Percentiles rank a stretch among this genome's conserved stretches.
Conservation (phyloP, 495 filamentous ascomycete species). For the Rusavskia elegans region DNA sequence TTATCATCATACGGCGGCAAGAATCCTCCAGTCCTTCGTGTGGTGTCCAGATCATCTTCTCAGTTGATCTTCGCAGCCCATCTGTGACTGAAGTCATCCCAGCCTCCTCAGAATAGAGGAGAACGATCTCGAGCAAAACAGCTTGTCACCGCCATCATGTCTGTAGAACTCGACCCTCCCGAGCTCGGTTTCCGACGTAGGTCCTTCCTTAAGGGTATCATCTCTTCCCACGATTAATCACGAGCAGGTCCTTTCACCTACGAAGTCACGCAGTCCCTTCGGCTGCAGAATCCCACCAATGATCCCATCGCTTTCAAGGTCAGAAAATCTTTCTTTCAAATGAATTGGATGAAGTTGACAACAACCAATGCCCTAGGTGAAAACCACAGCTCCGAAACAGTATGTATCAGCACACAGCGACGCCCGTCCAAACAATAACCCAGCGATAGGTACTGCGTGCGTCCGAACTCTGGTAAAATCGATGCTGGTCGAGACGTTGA, state of each 20-base stretch:
- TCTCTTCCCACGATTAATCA: constrained; percentile 1
- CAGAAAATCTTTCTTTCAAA: constrained; percentile 13
- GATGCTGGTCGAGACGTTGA: constrained; percentile 76
- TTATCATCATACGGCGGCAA: too few species aligned
- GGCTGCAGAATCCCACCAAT: constrained; percentile 60
- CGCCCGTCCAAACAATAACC: constrained; percentile 11
- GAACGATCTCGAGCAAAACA: too few species aligned
- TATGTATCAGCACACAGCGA: constrained; percentile 30
- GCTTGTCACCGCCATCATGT: constrained; percentile 43
- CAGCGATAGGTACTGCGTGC: constrained; percentile 72
- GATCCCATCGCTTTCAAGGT: constrained; percentile 94
- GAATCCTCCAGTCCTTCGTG: too few species aligned
- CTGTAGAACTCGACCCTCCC: constrained; percentile 75
- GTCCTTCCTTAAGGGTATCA: neutral
- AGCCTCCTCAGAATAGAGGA: too few species aligned
- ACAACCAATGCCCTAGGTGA: constrained; percentile 45
- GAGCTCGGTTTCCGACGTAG: constrained; percentile 90
- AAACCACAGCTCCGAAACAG: constrained; percentile 98
- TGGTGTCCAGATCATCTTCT: too few species aligned
- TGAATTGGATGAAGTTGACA: neutral
- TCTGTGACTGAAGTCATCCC: too few species aligned
- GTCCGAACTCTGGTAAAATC: constrained; percentile 91
- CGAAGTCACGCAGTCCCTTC: constrained; percentile 73
- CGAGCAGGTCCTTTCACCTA: constrained; percentile 72
- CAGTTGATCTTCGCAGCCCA: too few species aligned